Percentiles rank a stretch among this genome's conserved stretches.
Evolutionary conservation across 2,329 filamentous ascomycete genomes (phyloP).

Genomic region (Paramyrothecium sp.): DNA sequence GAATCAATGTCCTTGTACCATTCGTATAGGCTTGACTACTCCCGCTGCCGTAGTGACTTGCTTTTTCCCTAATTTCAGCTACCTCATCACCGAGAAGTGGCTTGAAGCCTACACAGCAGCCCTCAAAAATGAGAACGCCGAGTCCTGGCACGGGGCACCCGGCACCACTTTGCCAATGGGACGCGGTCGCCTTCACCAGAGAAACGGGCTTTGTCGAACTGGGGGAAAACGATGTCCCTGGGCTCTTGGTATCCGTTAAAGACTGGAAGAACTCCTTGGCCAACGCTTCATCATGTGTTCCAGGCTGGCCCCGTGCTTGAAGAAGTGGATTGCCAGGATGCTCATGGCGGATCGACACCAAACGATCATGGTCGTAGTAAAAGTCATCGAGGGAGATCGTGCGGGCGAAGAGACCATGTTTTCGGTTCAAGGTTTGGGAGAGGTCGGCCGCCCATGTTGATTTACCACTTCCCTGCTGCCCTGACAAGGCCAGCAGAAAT

Average conservation of each 20-base stretch:
- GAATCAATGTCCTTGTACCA: too few relatives aligned
- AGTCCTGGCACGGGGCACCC: slow-evolving; percentile 10
- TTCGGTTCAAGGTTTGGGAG: slow-evolving; percentile 7
- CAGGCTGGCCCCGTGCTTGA: slow-evolving; percentile 16
- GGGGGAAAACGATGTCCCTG: slow-evolving; percentile 12
- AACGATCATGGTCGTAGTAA: slow-evolving; percentile 13
- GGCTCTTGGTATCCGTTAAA: neutral
- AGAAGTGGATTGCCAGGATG: slow-evolving; percentile 16
- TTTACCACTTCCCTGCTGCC: slow-evolving; percentile 20
- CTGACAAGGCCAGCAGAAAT: slow-evolving; percentile 18
- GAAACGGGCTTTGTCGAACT: slow-evolving; percentile 19
- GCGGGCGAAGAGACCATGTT: slow-evolving; percentile 14
- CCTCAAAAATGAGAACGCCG: slow-evolving; percentile 20
- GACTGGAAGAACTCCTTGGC: slow-evolving; percentile 11
- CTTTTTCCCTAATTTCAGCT: slow-evolving; percentile 13
- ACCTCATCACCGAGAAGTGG: slow-evolving; percentile 9
- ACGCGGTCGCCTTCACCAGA: slow-evolving; percentile 15
- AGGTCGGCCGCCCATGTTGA: slow-evolving; percentile 21
- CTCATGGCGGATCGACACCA: slow-evolving; percentile 11
- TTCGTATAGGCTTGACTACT: too few relatives aligned
- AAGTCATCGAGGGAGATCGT: slow-evolving; percentile 17
- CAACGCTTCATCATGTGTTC: slow-evolving; percentile 16
- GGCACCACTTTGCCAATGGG: slow-evolving; percentile 12
- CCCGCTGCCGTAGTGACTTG: slow-evolving; percentile 4
- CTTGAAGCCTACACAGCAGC: slow-evolving; percentile 20